These are phyloP conservation scores for Trichophyton schoenleinii DNA, from an alignment of 2,329 filamentous ascomycete genomes.

Conservation along the genomic window DNA sequence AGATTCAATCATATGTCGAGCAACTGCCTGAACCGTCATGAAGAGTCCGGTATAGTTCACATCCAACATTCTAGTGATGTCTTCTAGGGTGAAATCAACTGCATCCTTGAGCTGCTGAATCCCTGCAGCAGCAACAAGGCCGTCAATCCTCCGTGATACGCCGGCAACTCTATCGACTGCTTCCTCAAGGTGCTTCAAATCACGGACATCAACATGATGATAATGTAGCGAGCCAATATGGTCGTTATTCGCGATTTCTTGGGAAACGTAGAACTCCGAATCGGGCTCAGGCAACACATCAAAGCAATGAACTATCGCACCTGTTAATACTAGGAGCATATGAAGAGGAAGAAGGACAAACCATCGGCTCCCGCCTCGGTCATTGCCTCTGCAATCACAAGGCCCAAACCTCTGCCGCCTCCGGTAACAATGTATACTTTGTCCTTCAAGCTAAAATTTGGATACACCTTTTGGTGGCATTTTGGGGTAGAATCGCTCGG, in stretches of 20 bases:
- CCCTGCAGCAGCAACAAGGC: conserved; percentile 32
- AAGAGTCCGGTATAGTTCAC: conserved; percentile 42
- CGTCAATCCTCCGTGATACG: conserved; percentile 24
- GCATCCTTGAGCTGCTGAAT: conserved; percentile 33
- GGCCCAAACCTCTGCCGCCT: conserved; percentile 33
- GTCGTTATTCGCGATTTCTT: conserved; percentile 21
- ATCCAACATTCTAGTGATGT: conserved; percentile 33
- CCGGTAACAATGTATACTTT: conserved; percentile 34
- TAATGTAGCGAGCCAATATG: conserved; percentile 34
- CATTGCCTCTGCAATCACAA: conserved; percentile 36
- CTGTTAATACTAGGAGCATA: neutral
- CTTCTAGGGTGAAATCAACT: conserved; percentile 30
- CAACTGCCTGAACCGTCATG: conserved; percentile 36
- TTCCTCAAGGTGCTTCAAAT: conserved; percentile 25
- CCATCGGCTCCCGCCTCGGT: conserved; percentile 38
- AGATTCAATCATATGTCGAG: conserved; percentile 18
- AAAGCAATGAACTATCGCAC: conserved; percentile 34
- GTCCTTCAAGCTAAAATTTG: conserved; percentile 32
- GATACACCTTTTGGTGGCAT: conserved; percentile 26
- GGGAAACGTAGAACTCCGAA: conserved; percentile 27
- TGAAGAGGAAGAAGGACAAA: conserved; percentile 11
- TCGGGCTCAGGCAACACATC: conserved; percentile 35
- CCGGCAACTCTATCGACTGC: conserved; percentile 9
- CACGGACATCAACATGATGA: conserved; percentile 36
- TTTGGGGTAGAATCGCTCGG: neutral